A percentile compares a stretch with the other conserved stretches of the same genome.
Evolutionary conservation across 768 basidiomycete species (phyloP).

Genomic region (Dendrothele bispora): DNA sequence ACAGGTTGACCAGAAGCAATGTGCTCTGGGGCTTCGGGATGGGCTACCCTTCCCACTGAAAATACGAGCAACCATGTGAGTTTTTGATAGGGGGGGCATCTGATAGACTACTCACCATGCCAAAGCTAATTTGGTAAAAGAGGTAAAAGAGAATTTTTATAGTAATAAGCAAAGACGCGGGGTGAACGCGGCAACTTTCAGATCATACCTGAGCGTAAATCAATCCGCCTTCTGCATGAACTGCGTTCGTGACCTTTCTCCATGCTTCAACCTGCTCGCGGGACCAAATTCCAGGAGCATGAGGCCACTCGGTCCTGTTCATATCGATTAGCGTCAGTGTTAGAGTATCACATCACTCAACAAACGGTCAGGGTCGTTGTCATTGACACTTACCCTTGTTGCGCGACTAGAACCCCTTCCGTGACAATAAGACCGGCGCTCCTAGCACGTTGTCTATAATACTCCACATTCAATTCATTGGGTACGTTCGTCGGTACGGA

Average conservation of each 20-base stretch:
- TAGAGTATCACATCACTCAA: not conserved
- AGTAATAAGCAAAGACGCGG: not conserved
- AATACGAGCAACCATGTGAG: not conserved
- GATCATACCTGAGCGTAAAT: slow-evolving; percentile 46
- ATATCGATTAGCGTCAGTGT: slow-evolving; percentile 11
- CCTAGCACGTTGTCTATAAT: slow-evolving; percentile 40
- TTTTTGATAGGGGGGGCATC: not conserved
- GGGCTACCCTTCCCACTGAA: slow-evolving; percentile 21
- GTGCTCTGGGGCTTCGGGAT: slow-evolving; percentile 27
- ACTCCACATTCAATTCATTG: slow-evolving; percentile 36
- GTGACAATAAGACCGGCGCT: slow-evolving; percentile 40
- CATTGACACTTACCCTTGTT: slow-evolving; percentile 36
- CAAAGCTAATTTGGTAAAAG: slow-evolving; percentile 11
- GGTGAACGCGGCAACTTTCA: not conserved
- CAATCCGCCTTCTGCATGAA: slow-evolving; percentile 43
- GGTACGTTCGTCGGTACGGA: slow-evolving; percentile 34
- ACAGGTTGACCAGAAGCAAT: slow-evolving; percentile 24
- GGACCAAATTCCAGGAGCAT: slow-evolving; percentile 49
- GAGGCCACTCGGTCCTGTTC: slow-evolving; percentile 40
- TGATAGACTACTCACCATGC: slow-evolving; percentile 5
- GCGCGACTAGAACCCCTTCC: slow-evolving; percentile 38
- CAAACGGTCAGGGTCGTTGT: not conserved
- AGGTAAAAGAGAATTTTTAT: not conserved
- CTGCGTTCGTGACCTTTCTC: slow-evolving; percentile 45
- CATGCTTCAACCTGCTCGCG: slow-evolving; percentile 42